These are phyloP conservation scores for Gryganskiella cystojenkinii DNA, from an alignment of 192 early-diverging fungal genomes.

Conservation along the genomic window DNA sequence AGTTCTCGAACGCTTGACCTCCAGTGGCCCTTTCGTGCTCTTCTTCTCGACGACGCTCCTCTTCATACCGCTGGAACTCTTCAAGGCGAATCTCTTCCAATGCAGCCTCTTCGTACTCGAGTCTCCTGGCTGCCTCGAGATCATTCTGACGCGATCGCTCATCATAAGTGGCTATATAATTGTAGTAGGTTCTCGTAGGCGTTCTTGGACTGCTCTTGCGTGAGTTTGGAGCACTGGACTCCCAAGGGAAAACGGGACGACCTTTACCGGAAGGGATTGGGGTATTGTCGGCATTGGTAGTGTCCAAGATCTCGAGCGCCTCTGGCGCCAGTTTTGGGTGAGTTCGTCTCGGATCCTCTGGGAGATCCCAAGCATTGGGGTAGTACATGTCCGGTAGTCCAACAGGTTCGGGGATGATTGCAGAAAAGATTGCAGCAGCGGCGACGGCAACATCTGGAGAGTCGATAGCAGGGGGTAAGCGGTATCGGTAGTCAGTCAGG, in stretches of 20 bases:
- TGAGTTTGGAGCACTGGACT: constrained; percentile 16
- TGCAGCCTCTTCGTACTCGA: constrained; percentile 27
- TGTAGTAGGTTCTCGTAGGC: constrained; percentile 41
- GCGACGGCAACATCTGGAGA: constrained; percentile 3
- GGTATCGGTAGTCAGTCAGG: constrained; percentile 42
- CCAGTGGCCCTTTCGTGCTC: constrained; percentile 28
- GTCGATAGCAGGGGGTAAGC: constrained; percentile 21
- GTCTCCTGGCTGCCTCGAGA: constrained; percentile 12
- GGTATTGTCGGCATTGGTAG: constrained; percentile 18
- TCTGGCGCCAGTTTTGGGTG: constrained; percentile 9
- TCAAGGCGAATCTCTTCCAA: constrained; percentile 24
- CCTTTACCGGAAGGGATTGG: constrained; percentile 39
- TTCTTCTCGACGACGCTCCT: constrained; percentile 28
- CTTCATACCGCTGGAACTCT: constrained; percentile 33
- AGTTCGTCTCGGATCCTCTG: constrained; percentile 31
- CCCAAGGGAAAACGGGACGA: constrained; percentile 43
- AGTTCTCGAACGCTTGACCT: constrained; percentile 49
- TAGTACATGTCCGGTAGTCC: constrained; percentile 51
- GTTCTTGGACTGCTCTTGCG: constrained; percentile 4
- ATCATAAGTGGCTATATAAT: constrained; percentile 27
- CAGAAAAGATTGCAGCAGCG: constrained; percentile 7
- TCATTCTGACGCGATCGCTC: constrained; percentile 22
- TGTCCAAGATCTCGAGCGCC: constrained; percentile 24
- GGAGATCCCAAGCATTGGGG: constrained; percentile 49
- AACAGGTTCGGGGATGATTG: constrained; percentile 46